Evolutionary conservation across 2,329 filamentous ascomycete genomes (phyloP).

Genomic region (Fusarium hostae): DNA sequence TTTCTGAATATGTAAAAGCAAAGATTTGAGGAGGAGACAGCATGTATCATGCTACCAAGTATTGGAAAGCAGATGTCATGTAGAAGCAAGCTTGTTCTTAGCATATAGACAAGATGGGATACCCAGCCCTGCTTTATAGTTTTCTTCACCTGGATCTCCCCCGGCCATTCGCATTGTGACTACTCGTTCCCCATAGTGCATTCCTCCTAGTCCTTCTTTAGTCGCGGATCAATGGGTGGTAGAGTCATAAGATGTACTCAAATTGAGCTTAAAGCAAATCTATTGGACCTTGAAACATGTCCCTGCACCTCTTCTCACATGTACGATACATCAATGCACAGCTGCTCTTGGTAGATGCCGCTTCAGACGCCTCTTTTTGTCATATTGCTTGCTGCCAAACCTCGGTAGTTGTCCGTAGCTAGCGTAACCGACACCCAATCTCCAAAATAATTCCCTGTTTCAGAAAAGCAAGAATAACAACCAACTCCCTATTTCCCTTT

Average conservation of each 20-base stretch:
- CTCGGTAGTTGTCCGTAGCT: conserved; percentile 40
- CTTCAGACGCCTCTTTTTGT: conserved; percentile 41
- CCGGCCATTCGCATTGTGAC: conserved; percentile 13
- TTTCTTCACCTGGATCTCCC: conserved; percentile 22
- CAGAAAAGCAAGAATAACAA: conserved; percentile 19
- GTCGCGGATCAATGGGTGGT: conserved; percentile 28
- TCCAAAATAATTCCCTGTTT: conserved; percentile 24
- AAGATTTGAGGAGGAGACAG: conserved; percentile 30
- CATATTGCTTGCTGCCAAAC: conserved; percentile 26
- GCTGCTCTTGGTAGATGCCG: conserved; percentile 22
- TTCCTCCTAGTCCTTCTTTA: conserved; percentile 26
- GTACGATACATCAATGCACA: conserved; percentile 31
- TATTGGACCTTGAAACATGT: conserved; percentile 38
- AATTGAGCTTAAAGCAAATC: conserved; percentile 36
- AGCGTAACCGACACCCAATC: conserved; percentile 26
- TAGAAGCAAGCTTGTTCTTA: conserved; percentile 41
- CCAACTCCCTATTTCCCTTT: conserved; percentile 17
- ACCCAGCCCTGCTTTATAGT: conserved; percentile 45
- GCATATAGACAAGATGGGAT: conserved; percentile 45
- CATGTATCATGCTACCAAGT: conserved; percentile 22
- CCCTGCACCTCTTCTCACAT: conserved; percentile 39
- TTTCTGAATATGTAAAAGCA: conserved; percentile 37
- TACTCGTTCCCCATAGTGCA: conserved; percentile 22
- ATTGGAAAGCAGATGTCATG: conserved; percentile 35
- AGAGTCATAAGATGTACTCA: conserved; percentile 42